These are phyloP conservation scores for Wallacemonas rigidus DNA, from an alignment of 208 protist genomes.

Conservation along the genomic window DNA sequence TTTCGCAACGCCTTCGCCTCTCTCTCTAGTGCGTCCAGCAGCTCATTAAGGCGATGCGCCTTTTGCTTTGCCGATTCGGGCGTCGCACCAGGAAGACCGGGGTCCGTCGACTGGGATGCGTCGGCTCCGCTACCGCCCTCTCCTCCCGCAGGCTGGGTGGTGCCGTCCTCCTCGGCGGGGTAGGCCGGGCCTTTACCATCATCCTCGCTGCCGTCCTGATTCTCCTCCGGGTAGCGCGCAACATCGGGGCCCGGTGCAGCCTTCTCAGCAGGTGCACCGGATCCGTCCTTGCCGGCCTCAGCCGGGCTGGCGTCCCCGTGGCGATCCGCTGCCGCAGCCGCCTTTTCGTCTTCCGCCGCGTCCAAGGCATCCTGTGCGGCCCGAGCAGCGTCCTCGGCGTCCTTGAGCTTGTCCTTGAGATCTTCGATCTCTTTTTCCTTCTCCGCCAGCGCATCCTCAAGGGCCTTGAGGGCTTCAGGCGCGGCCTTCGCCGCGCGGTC, in stretches of 20 bases:
- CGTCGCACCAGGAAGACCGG: too few species aligned
- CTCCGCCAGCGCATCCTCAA: slow-evolving; percentile 9
- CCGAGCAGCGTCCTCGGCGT: slow-evolving; percentile 8
- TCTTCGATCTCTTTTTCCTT: slow-evolving; percentile 11
- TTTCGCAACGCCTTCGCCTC: slow-evolving; percentile 16
- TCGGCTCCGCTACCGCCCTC: too few species aligned
- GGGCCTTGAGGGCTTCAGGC: neutral
- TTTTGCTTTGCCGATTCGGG: slow-evolving; percentile 4
- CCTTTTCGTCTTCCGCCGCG: slow-evolving; percentile 17
- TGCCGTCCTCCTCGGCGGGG: slow-evolving; percentile 4
- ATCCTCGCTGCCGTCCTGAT: slow-evolving; percentile 17
- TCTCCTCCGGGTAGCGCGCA: slow-evolving; percentile 1
- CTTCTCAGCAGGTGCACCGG: slow-evolving; percentile 10
- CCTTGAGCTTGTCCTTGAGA: slow-evolving; percentile 11
- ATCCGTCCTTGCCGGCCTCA: too few species aligned
- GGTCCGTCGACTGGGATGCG: too few species aligned
- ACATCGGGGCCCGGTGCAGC: slow-evolving; percentile 13
- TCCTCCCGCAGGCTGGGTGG: too few species aligned
- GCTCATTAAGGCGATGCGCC: neutral
- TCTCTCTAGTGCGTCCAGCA: slow-evolving; percentile 7
- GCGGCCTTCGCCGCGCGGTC: neutral
- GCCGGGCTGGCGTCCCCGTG: too few species aligned
- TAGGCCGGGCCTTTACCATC: slow-evolving; percentile 13
- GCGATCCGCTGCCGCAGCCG: slow-evolving; percentile 14
- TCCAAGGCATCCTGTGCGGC: slow-evolving; percentile 9